Percentiles rank a stretch among this genome's conserved stretches.
Evolutionary conservation across 805 yeast genomes (phyloP).

Genomic region (Ogataea henricii): DNA sequence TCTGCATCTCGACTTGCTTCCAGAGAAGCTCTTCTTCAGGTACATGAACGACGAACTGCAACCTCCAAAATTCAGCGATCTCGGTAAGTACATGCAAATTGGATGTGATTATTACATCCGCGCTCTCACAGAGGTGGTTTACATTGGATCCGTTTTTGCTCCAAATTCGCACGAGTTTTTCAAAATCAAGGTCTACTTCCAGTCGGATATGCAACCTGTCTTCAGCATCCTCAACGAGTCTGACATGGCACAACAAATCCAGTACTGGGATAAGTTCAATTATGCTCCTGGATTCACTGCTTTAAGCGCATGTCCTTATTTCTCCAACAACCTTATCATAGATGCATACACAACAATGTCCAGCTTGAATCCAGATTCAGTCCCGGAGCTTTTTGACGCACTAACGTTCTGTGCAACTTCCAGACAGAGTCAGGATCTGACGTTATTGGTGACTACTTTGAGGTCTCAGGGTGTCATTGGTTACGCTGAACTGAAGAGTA

Average conservation of each 20-base stretch:
- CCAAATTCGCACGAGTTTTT: conserved; percentile 25
- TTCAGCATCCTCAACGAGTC: conserved; percentile 29
- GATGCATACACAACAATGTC: conserved; percentile 46
- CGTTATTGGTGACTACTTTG: conserved; percentile 45
- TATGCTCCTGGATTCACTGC: conserved; percentile 37
- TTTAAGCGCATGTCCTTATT: conserved; percentile 51
- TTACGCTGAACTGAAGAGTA: conserved; percentile 41
- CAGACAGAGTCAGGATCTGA: conserved; percentile 48
- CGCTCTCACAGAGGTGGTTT: conserved; percentile 54
- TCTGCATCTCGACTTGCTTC: conserved; percentile 55
- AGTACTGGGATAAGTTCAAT: conserved; percentile 27
- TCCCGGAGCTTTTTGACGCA: conserved; percentile 60
- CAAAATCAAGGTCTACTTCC: conserved; percentile 19
- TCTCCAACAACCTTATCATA: conserved; percentile 49
- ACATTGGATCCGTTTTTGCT: conserved; percentile 38
- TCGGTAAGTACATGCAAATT: conserved; percentile 23
- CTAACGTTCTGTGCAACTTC: conserved; percentile 51
- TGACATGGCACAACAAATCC: conserved; percentile 24
- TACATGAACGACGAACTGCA: conserved; percentile 32
- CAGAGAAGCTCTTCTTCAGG: conserved; percentile 48
- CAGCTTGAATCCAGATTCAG: conserved; percentile 44
- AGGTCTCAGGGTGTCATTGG: conserved; percentile 56
- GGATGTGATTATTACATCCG: conserved; percentile 54
- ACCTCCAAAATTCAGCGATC: conserved; percentile 33
- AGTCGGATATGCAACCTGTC: conserved; percentile 23